A percentile compares a stretch with the other conserved stretches of the same genome.
Evolutionary conservation across 129 eudicot genomes (phyloP).

Genomic region (Sambucus nigra): DNA sequence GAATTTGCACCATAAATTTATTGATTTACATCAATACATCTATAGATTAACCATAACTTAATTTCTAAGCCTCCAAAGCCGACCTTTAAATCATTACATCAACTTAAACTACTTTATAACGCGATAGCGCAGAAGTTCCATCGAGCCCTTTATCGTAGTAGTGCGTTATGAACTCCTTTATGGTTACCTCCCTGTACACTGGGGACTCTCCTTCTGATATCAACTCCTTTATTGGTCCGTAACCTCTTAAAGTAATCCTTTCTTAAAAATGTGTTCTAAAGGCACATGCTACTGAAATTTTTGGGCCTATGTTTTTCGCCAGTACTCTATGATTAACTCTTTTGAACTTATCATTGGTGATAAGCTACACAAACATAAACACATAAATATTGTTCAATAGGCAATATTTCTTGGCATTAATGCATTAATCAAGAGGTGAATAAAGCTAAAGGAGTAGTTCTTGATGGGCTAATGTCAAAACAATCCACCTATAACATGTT

Average conservation of each 20-base stretch:
- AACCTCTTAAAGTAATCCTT: constrained; percentile 1
- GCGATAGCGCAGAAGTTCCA: constrained; percentile 9
- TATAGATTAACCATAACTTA: too few species aligned
- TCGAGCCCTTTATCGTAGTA: constrained; percentile 14
- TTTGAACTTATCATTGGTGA: constrained; percentile 12
- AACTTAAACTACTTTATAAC: background rate
- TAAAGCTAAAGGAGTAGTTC: too few species aligned
- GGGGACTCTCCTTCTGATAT: constrained; percentile 12
- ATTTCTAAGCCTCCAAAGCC: background rate
- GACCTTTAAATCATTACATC: background rate
- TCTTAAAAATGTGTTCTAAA: constrained; percentile 10
- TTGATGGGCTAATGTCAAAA: too few species aligned
- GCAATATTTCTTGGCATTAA: too few species aligned
- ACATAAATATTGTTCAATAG: background rate
- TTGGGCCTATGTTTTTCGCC: constrained; percentile 8
- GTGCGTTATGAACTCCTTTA: constrained; percentile 13
- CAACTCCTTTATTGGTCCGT: constrained; percentile 16
- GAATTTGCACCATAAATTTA: too few species aligned
- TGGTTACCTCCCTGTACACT: background rate
- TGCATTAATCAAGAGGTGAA: too few species aligned
- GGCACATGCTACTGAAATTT: constrained; percentile 13
- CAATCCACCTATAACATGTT: background rate
- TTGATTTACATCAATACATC: too few species aligned
- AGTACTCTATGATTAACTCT: constrained; percentile 13
- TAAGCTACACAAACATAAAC: constrained; percentile 4